Percentiles rank a stretch among this genome's conserved stretches.
Conservation (phyloP, 192 early-diverging fungal genomes). For the Haplosporangium gracile region DNA sequence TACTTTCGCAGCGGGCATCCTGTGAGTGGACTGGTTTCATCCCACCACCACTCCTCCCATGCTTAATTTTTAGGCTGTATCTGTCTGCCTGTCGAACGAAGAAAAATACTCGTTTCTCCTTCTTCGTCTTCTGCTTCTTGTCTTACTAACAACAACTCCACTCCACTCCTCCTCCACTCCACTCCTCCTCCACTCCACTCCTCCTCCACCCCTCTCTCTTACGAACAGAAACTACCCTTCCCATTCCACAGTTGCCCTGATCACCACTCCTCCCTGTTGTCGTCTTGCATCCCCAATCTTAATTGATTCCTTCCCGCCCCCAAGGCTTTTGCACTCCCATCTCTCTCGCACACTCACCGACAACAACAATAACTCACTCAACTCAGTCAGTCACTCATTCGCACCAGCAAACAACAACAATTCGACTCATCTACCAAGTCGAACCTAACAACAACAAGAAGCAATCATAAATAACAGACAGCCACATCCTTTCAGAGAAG, state of each 20-base stretch:
- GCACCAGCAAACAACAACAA: no score
- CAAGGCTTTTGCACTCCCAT: no score
- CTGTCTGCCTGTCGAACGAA: not conserved
- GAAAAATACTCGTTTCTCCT: not conserved
- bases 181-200: not conserved
- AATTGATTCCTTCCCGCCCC: not conserved
- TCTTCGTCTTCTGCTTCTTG: not conserved
- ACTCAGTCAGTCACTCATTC: no score
- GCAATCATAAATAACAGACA: not conserved
- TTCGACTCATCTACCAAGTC: not conserved
- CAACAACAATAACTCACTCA: no score
- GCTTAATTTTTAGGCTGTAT: constrained; percentile 3
- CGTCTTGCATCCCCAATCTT: not conserved
- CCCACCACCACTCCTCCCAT: not conserved
- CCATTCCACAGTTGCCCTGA: not conserved
- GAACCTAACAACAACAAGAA: not conserved
- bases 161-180: not conserved
- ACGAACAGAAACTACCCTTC: not conserved
- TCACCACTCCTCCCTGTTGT: not conserved
- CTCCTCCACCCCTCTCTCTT: not conserved
- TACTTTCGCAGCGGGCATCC: not conserved
- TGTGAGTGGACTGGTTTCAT: constrained; percentile 8
- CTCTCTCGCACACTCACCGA: no score
- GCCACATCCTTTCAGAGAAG: not conserved
- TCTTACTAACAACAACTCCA: not conserved